Evolutionary conservation across 208 protist species (phyloP), one percentile per base, ranked within the genome.

Genomic region (Leishmania lainsoni): DNA sequence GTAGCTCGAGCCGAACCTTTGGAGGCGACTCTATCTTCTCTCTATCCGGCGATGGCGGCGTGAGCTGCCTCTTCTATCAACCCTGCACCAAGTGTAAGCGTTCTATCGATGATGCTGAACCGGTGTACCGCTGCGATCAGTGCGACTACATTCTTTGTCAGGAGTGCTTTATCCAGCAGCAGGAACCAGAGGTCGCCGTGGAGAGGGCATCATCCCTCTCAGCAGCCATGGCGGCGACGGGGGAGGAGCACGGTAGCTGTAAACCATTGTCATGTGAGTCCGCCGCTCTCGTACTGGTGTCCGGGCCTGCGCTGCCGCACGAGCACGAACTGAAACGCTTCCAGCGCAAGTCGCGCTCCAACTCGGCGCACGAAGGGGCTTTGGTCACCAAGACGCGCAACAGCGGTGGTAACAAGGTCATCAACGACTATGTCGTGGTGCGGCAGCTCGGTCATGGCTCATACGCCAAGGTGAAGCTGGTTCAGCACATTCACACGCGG

Each of bases 391-490:
- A 94, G 85, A 73, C 85, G 29, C 86, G 90, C 48, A 93, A 83
- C 65, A 89, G 79, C 29, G 91, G 93, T 32, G 96, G 96, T 49
- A 97, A 96, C 80, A 95, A 94, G 63, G 89, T 95, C 48, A 96
- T 98, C 54, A 98, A 98, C 80, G 92, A 97, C 63, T 98, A 98
- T 84, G 90, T 93, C 0, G 89, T 98, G 39, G 84, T 98, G 22
- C 83, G 87, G 32, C 79, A 91, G 26, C 87, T 98, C 29, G 95
- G 94, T n/a, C 88, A 83, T 17, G 95, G 95, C 52, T 86, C 85
- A 35, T 96, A 92, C 78, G 93, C 93, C 16, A 97, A 97, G 84
- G 95, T 98, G 51, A 98, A 97, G 81, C 78, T 98, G 10, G 93
- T 97, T 20, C 90, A 97, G 85, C 86, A 98, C 84, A 89, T 89